Evolutionary conservation across 345 rosid species (phyloP), one percentile per base, ranked within the genome.

Genomic region (Corchorus capsularis): DNA sequence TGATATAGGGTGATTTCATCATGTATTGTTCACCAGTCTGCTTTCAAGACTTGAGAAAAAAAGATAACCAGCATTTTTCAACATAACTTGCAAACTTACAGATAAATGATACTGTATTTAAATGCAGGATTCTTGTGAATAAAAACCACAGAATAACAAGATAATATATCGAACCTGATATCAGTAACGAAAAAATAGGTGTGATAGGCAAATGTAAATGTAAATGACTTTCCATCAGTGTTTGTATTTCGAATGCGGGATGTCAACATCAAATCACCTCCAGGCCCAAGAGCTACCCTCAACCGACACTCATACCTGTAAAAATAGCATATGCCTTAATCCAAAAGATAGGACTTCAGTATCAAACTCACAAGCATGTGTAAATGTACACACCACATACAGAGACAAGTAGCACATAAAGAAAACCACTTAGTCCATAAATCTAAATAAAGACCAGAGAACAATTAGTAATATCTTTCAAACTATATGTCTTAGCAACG

Each of bases 141-240:
- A 14, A 67, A 69, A 60, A 22, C 50, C 56, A 73, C 8, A 45
- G 45, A 27, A 46, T 57, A 43, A 55, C 41, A 6, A 59, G 76
- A 59, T 34, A 27, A 68, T 49, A 14, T 34, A 7, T 8, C 67
- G 5, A 84, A 94, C 98, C 98, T 94, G 80, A 94, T 90, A 80
- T 93, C 97, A 9, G 98, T 89, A 67, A 94, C 97, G 27, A 89
- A 87, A 77, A 94, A 83, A 74, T 94, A 89, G 8, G 97, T 88
- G 81, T 90, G 98, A 75, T 90, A 88, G 1, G 97, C 95, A 72
- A 93, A 93, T 5, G 92, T 86, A 89, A 94, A 93, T 77, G 89
- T 87, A 76, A 93, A 94, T 3, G 94, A 88, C 60, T 91, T 94
- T 66, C 91, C 88, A 74, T 74, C 77, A 12, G 69, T 63, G 77